Evolutionary conservation across 345 rosid genomes (phyloP), one percentile per base, ranked within the genome.

Genomic region (Geranium rotundifolium): DNA sequence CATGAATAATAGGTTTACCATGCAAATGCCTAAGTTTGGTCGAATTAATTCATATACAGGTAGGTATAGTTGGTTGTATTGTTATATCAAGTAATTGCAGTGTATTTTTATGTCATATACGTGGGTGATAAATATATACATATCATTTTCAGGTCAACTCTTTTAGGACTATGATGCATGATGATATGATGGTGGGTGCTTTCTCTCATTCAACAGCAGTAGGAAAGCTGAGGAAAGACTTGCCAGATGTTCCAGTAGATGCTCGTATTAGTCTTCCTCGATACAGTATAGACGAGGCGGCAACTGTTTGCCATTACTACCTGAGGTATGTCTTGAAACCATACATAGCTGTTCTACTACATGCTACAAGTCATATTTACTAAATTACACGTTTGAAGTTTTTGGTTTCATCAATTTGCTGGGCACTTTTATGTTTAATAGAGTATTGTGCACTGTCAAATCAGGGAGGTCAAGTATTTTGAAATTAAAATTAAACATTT

Each of bases 131-230:
- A 14, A 46, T 12, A 3, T 7, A 46, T 46, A 9, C 52, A 46
- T 14, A 14, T 65, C 73, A 62, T 72, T 60, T 79, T 71, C 84
- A 93, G 96, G 97, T 93, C 62, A 93, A 86, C 73, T 90, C 97
- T 54, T 90, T 87, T 66, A 86, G 97, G 78, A 78, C 85, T 63
- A 88, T 93, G 96, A 86, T 75, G 88, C 96, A 87, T 70, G 76
- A 92, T 71, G 87, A 82, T 66, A 89, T 90, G 99, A 92, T 92
- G 97, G 88, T 90, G 54, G 96, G 96, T 65, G 89, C 96, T 65
- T 92, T 88, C 79, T 84, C 96, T 55, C 87, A 90, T 73, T 93
- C 99, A 75, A 90, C 95, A 16, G 97, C 99, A 39, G 96, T 90
- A 31, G 97, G 96, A 54, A 93, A 90, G 73, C 84, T 93, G 65